These are phyloP conservation scores for Kwoniella bestiolae DNA, from an alignment of 768 basidiomycete species.

Conservation along the genomic window DNA sequence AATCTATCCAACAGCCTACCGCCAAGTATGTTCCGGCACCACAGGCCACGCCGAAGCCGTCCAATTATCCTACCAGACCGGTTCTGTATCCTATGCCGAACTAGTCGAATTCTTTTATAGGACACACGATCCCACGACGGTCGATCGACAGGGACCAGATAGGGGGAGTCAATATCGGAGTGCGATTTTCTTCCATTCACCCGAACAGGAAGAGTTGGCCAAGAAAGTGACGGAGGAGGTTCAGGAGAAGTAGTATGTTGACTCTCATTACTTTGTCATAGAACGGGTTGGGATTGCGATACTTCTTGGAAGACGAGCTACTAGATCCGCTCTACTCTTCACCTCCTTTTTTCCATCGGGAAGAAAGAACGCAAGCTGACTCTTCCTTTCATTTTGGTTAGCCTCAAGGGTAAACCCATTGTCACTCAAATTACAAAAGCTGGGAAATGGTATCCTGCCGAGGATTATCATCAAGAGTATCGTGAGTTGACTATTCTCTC, in stretches of 20 bases:
- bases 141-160: slow-evolving; percentile 78
- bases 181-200: slow-evolving; percentile 78
- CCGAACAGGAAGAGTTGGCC: slow-evolving; percentile 74
- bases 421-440: slow-evolving; percentile 75
- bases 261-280: neutral
- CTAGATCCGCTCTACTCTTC: no score
- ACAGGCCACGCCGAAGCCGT: slow-evolving; percentile 90
- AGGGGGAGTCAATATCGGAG: slow-evolving; percentile 80
- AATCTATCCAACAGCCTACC: slow-evolving; percentile 60
- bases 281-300: neutral
- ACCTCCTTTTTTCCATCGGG: no score
- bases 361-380: no score
- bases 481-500: no score
- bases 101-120: slow-evolving; percentile 97
- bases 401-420: slow-evolving; percentile 72
- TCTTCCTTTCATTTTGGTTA: slow-evolving; percentile 2
- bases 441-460: slow-evolving; percentile 70
- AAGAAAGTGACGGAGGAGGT: slow-evolving; percentile 78
- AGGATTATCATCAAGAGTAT: slow-evolving; percentile 64
- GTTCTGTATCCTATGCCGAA: slow-evolving; percentile 75
- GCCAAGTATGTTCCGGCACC: slow-evolving; percentile 73
- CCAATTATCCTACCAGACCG: slow-evolving; percentile 82
- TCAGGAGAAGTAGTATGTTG: slow-evolving; percentile 78
- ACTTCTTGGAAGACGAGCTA: slow-evolving; percentile 1
- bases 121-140: slow-evolving; percentile 87